These are phyloP conservation scores for Pestalotiopsis sp. DNA, from an alignment of 2,329 filamentous ascomycete species.

Conservation along the genomic window DNA sequence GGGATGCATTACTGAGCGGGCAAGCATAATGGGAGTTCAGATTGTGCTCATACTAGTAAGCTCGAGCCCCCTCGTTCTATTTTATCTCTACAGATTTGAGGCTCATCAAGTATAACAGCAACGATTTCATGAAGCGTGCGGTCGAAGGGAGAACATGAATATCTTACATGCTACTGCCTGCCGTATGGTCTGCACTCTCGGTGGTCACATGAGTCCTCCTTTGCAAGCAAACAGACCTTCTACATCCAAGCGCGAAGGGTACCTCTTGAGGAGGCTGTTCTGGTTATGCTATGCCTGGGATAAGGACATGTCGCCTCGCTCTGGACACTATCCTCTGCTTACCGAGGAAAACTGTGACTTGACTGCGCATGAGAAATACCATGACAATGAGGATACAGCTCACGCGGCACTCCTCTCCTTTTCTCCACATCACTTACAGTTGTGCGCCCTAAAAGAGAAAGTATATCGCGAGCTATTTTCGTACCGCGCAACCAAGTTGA, in stretches of 20 bases:
- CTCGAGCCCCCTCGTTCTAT: background rate
- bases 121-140: background rate
- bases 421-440: background rate
- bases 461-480: background rate
- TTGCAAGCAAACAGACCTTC: background rate
- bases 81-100: background rate
- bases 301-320: background rate
- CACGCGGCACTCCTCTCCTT: background rate
- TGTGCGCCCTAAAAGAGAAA: background rate
- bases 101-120: background rate
- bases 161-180: background rate
- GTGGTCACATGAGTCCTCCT: background rate
- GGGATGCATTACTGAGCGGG: background rate
- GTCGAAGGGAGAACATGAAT: background rate
- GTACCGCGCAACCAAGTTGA: background rate
- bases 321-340: background rate
- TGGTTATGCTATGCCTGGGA: background rate
- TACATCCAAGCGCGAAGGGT: too few species aligned
- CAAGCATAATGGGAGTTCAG: background rate
- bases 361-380: background rate
- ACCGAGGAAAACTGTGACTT: background rate
- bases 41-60: conserved; percentile 1
- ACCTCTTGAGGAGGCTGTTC: background rate
- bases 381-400: background rate
- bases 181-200: background rate